Evolutionary conservation across 2,329 filamentous ascomycete genomes (phyloP), one percentile per base, ranked within the genome.

Genomic region (Metarhizium anisopliae): DNA sequence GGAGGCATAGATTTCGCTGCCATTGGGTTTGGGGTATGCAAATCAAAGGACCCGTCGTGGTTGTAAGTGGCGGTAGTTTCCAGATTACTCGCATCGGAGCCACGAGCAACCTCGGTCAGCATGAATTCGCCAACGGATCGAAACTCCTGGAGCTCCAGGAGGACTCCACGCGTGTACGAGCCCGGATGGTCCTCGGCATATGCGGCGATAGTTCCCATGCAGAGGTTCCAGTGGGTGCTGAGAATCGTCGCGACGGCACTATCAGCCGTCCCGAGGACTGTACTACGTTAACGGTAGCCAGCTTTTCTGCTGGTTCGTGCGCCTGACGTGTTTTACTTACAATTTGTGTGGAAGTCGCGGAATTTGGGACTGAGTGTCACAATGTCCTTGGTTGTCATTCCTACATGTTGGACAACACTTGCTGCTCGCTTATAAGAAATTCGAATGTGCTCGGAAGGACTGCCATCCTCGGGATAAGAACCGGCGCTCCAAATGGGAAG

Each of bases 71-170:
- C 71, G 0, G 64, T 71, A 2, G 71, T 74, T 55, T 74, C 67
- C 4, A 74, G 51, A 36, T 73, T 72, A 2, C 62, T 60, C 2
- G 70, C 70, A 57, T 74, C 71, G 3, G 73, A 61, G 1, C 72
- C 71, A 55, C 73, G 71, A 1, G 69, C 69, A 5, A 72, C 55
- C 54, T 75, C 71, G 0, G 70, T 74, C 2, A 74, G 62, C 62
- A 74, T 63, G 53, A 71, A 75, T 50, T 71, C 63, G 29, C 67
- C 66, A 42, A 59, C 63, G 32, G 60, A 16, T 2, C 65, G 59
- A 54, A 68, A 68, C 1, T 42, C 59, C 8, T 60, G 45, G 6
- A 62, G 58, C 29, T 59, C 51, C 2, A 56, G 20, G 13, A 66
- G 55, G 6, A 63, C 53, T n/a, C 5, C 1, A 40, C 38, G 38